Evolutionary conservation across 306 rosid species (phyloP).

Genomic region (Psophocarpus tetragonolobus): DNA sequence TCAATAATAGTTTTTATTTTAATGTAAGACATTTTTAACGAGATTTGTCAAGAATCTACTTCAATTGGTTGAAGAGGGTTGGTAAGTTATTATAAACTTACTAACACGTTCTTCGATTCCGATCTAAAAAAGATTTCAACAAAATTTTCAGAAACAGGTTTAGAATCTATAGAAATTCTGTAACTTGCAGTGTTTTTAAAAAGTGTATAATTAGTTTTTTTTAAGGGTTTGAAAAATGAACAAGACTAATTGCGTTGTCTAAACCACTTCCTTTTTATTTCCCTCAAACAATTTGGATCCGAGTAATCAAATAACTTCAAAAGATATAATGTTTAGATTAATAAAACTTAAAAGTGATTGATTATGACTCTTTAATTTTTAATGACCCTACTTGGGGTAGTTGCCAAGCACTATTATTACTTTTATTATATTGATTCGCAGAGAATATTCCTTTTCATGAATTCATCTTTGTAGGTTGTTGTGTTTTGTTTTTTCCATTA

Average conservation of each 20-base stretch:
- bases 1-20: too few species aligned
- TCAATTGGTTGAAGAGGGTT: too few species aligned
- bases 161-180: neutral
- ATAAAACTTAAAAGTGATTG: neutral
- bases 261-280: neutral
- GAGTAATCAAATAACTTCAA: neutral
- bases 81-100: too few species aligned
- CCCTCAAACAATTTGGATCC: neutral
- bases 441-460: neutral
- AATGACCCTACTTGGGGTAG: neutral
- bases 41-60: too few species aligned
- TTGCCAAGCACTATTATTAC: neutral
- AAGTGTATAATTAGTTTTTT: neutral
- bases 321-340: neutral
- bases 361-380: slow-evolving; percentile 17
- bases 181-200: neutral
- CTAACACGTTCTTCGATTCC: too few species aligned
- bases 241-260: neutral
- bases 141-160: neutral
- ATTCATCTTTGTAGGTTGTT: neutral
- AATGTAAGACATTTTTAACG: neutral
- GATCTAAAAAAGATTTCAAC: too few species aligned
- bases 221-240: slow-evolving; percentile 4
- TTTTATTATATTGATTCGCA: neutral
- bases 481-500: neutral